Evolutionary conservation across 148 eudicot species (phyloP).

Genomic region (Limonium bicolor): DNA sequence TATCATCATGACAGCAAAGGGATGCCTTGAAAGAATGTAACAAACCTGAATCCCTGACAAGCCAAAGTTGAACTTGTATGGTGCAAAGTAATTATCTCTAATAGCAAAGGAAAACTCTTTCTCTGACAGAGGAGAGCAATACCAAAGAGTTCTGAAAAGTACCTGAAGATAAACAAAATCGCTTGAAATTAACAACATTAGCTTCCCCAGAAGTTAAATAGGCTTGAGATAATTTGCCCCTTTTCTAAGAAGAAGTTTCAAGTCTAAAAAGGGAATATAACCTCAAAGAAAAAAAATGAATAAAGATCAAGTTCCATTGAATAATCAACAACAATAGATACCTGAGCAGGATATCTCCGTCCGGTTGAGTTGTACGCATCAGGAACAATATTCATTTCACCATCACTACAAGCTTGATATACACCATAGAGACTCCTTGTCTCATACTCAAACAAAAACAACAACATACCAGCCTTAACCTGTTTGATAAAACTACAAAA

Average conservation of each 20-base stretch:
- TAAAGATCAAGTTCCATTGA: background rate
- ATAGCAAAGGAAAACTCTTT: constrained; percentile 27
- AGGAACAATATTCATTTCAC: constrained; percentile 36
- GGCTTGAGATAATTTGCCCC: background rate
- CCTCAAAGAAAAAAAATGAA: background rate
- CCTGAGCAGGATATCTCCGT: constrained; percentile 59
- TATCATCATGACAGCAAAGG: background rate
- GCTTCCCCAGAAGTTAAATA: background rate
- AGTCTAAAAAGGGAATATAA: background rate
- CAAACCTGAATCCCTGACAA: constrained; percentile 31
- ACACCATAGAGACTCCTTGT: constrained; percentile 52
- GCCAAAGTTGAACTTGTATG: constrained; percentile 27
- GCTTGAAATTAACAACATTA: background rate
- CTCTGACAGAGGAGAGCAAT: constrained; percentile 29
- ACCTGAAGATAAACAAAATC: constrained; percentile 25
- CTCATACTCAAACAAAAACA: constrained; percentile 55
- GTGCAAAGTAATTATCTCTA: constrained; percentile 27
- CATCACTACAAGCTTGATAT: constrained; percentile 52
- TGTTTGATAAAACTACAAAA: constrained; percentile 32
- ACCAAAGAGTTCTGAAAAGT: constrained; percentile 19
- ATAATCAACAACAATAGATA: constrained; percentile 3
- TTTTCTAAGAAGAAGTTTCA: background rate
- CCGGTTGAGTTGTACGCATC: constrained; percentile 30
- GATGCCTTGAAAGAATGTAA: background rate
- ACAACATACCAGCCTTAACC: constrained; percentile 57